A percentile compares a stretch with the other conserved stretches of the same genome.
These are phyloP conservation scores for Fusarium citri DNA, from an alignment of 2,329 filamentous ascomycete species.

Conservation along the genomic window DNA sequence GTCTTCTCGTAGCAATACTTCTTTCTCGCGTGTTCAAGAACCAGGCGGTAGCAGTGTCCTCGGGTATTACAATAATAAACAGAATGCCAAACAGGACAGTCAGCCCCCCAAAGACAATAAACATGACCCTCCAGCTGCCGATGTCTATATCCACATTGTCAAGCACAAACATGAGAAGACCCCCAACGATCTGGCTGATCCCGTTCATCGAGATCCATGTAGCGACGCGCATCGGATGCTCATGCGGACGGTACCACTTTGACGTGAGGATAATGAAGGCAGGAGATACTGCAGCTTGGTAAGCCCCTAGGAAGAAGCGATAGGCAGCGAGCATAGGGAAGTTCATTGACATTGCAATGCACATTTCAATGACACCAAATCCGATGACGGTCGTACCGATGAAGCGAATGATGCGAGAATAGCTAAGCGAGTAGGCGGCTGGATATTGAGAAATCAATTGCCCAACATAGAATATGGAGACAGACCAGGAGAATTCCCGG, in stretches of 20 bases:
- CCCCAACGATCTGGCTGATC: slow-evolving; percentile 46
- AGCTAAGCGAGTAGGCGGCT: slow-evolving; percentile 32
- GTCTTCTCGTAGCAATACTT: slow-evolving; percentile 15
- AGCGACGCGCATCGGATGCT: slow-evolving; percentile 48
- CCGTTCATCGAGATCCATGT: slow-evolving; percentile 49
- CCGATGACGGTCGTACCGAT: slow-evolving; percentile 42
- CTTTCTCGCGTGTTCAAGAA: slow-evolving; percentile 37
- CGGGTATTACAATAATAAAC: slow-evolving; percentile 28
- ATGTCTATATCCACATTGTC: slow-evolving; percentile 30
- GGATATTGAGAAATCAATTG: slow-evolving; percentile 34
- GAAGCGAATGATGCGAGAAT: slow-evolving; percentile 31
- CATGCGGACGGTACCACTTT: slow-evolving; percentile 47
- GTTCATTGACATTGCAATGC: slow-evolving; percentile 35
- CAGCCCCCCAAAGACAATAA: slow-evolving; percentile 34
- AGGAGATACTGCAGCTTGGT: slow-evolving; percentile 48
- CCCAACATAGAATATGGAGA: slow-evolving; percentile 37
- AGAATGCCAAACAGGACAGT: slow-evolving; percentile 21
- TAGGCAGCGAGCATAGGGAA: slow-evolving; percentile 42
- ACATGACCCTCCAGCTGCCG: slow-evolving; percentile 33
- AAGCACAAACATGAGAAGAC: slow-evolving; percentile 47
- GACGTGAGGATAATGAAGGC: slow-evolving; percentile 50
- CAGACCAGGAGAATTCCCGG: slow-evolving; percentile 25
- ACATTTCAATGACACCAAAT: slow-evolving; percentile 46
- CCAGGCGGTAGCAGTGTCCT: slow-evolving; percentile 29
- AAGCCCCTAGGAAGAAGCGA: slow-evolving; percentile 48